Conservation (phyloP, 2,329 filamentous ascomycete species). For the Diplodia sapinea region DNA sequence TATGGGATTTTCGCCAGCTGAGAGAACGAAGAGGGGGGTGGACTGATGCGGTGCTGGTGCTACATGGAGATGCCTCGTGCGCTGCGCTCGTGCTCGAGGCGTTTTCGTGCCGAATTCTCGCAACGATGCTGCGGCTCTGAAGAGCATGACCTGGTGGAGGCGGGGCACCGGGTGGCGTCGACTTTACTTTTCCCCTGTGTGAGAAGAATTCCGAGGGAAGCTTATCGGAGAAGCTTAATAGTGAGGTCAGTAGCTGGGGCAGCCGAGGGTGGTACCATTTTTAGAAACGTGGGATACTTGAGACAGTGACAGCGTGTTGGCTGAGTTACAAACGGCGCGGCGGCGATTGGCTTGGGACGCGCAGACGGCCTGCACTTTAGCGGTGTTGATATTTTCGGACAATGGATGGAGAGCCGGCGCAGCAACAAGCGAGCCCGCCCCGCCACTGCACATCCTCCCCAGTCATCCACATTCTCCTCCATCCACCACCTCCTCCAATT, state of each 20-base stretch:
- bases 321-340: slow-evolving; percentile 7
- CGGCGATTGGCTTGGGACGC: slow-evolving; percentile 1
- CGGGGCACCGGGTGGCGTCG: background rate
- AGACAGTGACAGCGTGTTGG: background rate
- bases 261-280: background rate
- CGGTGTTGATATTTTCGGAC: slow-evolving; percentile 15
- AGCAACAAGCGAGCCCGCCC: background rate
- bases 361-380: slow-evolving; percentile 3
- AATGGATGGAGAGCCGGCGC: slow-evolving; percentile 21
- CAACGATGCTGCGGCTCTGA: background rate
- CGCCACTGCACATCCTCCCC: background rate
- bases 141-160: background rate
- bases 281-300: slow-evolving; percentile 2
- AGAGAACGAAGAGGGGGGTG: background rate
- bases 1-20: background rate
- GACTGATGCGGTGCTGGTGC: background rate
- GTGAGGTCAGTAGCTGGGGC: no score
- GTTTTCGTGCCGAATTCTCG: slow-evolving; percentile 2
- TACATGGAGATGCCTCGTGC: background rate
- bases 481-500: slow-evolving; percentile 1
- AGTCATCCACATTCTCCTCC: background rate
- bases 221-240: slow-evolving; percentile 26
- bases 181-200: background rate
- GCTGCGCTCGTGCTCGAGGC: background rate
- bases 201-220: background rate